Percentiles rank a stretch among this genome's conserved stretches.
Evolutionary conservation across 1,139 yeast genomes (phyloP).

Genomic region (Blastobotrys illinoisensis): DNA sequence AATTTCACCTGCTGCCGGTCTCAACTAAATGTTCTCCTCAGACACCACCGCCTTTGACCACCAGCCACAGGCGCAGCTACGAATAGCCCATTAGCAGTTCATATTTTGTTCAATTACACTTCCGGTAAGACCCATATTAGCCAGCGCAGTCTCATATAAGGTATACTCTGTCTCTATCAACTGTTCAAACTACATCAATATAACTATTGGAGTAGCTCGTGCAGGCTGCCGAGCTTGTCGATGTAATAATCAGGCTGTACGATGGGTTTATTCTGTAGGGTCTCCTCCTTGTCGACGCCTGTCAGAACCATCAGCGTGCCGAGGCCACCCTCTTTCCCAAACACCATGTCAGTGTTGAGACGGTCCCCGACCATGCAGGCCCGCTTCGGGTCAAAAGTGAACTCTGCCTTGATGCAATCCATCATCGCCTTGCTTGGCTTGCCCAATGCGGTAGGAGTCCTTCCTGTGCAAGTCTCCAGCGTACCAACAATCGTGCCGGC

Average conservation of each 20-base stretch:
- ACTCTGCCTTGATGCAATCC: conserved; percentile 76
- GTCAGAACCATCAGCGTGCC: conserved; percentile 80
- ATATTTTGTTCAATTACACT: too few species aligned
- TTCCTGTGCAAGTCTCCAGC: conserved; percentile 68
- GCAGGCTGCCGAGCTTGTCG: conserved; percentile 69
- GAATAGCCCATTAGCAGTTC: too few species aligned
- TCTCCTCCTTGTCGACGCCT: conserved; percentile 77
- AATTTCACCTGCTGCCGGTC: background rate
- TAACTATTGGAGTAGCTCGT: conserved; percentile 34
- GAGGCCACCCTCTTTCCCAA: conserved; percentile 83
- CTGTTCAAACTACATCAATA: background rate
- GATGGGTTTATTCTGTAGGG: conserved; percentile 39
- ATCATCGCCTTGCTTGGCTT: conserved; percentile 89
- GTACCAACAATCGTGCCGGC: conserved; percentile 90
- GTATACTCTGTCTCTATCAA: background rate
- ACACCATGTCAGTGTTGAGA: conserved; percentile 87
- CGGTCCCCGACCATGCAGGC: conserved; percentile 96
- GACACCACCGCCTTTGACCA: too few species aligned
- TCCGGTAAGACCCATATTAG: background rate
- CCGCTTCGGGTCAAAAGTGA: conserved; percentile 50
- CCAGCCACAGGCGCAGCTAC: too few species aligned
- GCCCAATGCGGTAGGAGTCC: conserved; percentile 79
- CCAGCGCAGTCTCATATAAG: background rate
- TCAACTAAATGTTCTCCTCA: background rate
- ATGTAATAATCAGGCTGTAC: conserved; percentile 66